Evolutionary conservation across 2,329 filamentous ascomycete genomes (phyloP), one percentile per base, ranked within the genome.

Genomic region (Aspergillus fumigatiaffinis): DNA sequence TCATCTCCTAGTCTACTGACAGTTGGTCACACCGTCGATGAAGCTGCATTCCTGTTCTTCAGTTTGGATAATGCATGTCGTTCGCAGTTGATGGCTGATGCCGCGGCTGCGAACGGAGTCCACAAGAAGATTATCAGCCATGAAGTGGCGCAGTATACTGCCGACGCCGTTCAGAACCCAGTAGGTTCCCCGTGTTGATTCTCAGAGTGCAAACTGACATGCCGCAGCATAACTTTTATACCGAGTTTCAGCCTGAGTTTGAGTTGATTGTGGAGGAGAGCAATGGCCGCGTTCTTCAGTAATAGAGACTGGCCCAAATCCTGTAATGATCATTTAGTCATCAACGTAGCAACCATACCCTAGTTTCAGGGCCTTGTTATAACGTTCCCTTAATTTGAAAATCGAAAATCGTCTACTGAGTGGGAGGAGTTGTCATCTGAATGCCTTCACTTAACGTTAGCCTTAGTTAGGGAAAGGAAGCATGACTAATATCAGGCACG

Each of bases 51-150:
- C 50, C 67, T 75, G 51, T 75, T 73, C 57, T 69, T 68, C 35
- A 75, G 73, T 55, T 65, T 77, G n/a, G 75, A 77, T 38, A 67
- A 76, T 51, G 73, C 74, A 47, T 77, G 75, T 46, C 73, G 75
- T 46, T 71, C 73, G 2, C 75, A 77, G 59, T 63, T 77, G 38
- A 60, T 77, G 61, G 75, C 73, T 3, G 75, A 77, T 51, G 74
- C 74, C 5, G 74, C 73, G 8, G 73, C 73, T 26, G 73, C 74
- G 3, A 76, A 74, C 55, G 72, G 72, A 0, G 58, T 74, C 1
- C 63, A 69, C 1, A 75, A 75, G 62, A 69, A 63, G 58, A 66
- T 74, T 28, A 74, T 75, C 35, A 54, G 57, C 2, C 58, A 72
- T 46, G 62, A 73, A 17, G 71, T 71, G 20, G 73, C 73, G 3